Percentiles rank a stretch among this genome's conserved stretches.
These are phyloP conservation scores for Saxispiralis lemnorum DNA, from an alignment of 495 filamentous ascomycete species.

Conservation along the genomic window DNA sequence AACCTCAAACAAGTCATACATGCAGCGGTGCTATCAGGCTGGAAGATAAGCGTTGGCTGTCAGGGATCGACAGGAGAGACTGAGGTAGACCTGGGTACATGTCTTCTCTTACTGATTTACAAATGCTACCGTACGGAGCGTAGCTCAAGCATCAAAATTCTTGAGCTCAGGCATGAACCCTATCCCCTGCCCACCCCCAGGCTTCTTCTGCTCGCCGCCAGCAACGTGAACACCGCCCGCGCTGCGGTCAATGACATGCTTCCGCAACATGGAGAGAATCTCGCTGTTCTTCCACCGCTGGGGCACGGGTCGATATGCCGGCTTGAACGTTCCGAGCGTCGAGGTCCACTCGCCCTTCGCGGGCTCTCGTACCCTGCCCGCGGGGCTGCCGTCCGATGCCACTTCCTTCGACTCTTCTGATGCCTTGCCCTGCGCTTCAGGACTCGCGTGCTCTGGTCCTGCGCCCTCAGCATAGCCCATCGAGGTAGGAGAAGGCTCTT, in stretches of 20 bases:
- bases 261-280: slow-evolving; percentile 55
- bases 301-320: slow-evolving; percentile 82
- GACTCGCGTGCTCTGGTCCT: slow-evolving; percentile 17
- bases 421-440: slow-evolving; percentile 23
- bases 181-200: slow-evolving; percentile 20
- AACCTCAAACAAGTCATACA: too few relatives aligned
- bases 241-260: slow-evolving; percentile 46
- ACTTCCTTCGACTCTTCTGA: slow-evolving; percentile 15
- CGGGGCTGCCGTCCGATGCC: slow-evolving; percentile 9
- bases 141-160: slow-evolving; percentile 19
- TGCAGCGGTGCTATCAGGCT: too few relatives aligned
- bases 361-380: slow-evolving; percentile 18
- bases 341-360: slow-evolving; percentile 78
- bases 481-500: slow-evolving; percentile 44
- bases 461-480: slow-evolving; percentile 23
- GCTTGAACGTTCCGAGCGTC: slow-evolving; percentile 85
- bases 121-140: neutral
- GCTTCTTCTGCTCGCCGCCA: slow-evolving; percentile 12
- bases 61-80: neutral
- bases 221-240: slow-evolving; percentile 19
- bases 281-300: slow-evolving; percentile 65
- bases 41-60: too few relatives aligned
- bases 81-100: too few relatives aligned
- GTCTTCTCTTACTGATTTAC: neutral
- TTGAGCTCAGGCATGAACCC: slow-evolving; percentile 28